Evolutionary conservation across 768 basidiomycete species (phyloP), one percentile per base, ranked within the genome.

Genomic region (Lentinula sp.): DNA sequence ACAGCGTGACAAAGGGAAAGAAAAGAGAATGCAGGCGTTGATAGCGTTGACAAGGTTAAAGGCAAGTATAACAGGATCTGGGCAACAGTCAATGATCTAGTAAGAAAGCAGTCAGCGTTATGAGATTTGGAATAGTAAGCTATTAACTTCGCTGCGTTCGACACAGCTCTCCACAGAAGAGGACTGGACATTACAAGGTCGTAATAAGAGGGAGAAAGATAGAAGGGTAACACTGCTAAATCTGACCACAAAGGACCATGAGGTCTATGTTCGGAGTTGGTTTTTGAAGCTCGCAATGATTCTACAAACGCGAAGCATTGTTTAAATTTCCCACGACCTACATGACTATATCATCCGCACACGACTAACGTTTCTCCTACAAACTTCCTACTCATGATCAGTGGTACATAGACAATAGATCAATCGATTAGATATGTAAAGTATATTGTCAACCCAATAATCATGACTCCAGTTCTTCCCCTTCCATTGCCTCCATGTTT

Each of bases 31-130:
- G 91, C 91, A 34, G 84, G 77, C 28, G 81, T 85, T 34, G 89
- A 91, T 59, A 94, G 81, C 11, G 93, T 93, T 51, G 89, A 89
- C 62, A 94, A 79, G 16, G 91, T 94, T 62, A 94, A 77, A 1
- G 92, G 92, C 54, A 94, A 83, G 72, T 88, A 94, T 34, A 93
- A 80, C 52, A 94, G 77, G 65, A 94, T 91, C 70, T 93, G 91
- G 37, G 89, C 68, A 62, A 83, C 89, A 46, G 89, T 93, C 9
- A 86, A 87, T 59, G 91, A 75, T 68, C 91, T 90, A 70, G 34
- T 57, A 9, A 62, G 60, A 60, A 10, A n/a, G 50, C 51, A 28
- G 39, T 63, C 31, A 65, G 46, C 8, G 45, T 56, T 43, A 60
- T 28, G 28, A 13, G 11, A 21, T 32, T 54, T 18, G 37, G 13